A percentile compares a stretch with the other conserved stretches of the same genome.
phyloP scores from a whole-genome alignment of 441 rosid species.

The Pelargonium exstipulatum region DNA sequence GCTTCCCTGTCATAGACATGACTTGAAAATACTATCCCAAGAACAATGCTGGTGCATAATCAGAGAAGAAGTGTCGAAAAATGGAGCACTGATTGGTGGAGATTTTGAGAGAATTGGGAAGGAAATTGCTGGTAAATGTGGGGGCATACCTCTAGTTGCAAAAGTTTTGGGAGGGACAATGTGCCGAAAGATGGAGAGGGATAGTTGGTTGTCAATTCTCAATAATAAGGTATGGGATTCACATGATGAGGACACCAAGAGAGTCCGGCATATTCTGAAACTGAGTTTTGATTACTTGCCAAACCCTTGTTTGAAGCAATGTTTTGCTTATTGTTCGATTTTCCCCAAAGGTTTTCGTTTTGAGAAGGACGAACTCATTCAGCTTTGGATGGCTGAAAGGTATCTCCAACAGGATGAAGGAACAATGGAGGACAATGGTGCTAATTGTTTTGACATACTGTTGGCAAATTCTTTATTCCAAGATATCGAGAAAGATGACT shows the following conservation, averaged over 20 bases:
- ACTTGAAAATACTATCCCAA: background rate
- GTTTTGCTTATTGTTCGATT: conserved; percentile 23
- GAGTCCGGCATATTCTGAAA: background rate
- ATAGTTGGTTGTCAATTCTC: conserved; percentile 20
- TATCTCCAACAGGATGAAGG: conserved; percentile 3
- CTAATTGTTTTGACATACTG: conserved; percentile 20
- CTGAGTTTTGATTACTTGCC: conserved; percentile 21
- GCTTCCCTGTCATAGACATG: background rate
- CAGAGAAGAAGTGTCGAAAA: conserved; percentile 3
- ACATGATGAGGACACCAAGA: background rate
- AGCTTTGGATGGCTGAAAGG: conserved; percentile 30
- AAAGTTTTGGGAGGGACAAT: conserved; percentile 22
- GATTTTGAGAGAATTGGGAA: conserved; percentile 21
- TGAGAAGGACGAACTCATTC: conserved; percentile 9
- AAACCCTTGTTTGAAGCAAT: conserved; percentile 14
- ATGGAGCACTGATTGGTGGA: background rate
- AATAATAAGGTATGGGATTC: background rate
- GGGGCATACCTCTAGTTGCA: conserved; percentile 28
- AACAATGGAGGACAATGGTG: conserved; percentile 19
- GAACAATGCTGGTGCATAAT: conserved; percentile 27
- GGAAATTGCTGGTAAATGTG: conserved; percentile 21
- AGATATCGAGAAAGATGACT: conserved; percentile 22
- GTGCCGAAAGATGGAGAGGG: background rate
- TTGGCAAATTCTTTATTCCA: conserved; percentile 22
- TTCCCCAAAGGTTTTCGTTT: conserved; percentile 16